A percentile compares a stretch with the other conserved stretches of the same genome.
Conservation (phyloP, 768 basidiomycete genomes). For the Boletus pseudo-olivaceus region DNA sequence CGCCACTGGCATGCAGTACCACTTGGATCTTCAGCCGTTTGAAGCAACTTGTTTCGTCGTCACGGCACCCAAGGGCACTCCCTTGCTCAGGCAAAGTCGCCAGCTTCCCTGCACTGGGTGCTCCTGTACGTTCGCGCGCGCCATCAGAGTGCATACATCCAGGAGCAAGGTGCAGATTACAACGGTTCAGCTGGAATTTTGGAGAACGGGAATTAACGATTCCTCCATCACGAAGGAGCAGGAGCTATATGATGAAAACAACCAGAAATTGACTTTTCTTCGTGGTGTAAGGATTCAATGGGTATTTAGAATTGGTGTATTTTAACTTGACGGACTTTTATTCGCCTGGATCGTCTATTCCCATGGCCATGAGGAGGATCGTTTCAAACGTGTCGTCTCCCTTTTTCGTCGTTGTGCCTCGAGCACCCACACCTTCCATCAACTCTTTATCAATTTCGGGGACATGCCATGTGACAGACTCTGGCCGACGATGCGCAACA, state of each 20-base stretch:
- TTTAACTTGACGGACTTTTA: neutral
- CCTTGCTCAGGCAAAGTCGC: slow-evolving; percentile 41
- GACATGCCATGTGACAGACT: slow-evolving; percentile 56
- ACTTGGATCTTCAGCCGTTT: slow-evolving; percentile 41
- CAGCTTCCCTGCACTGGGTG: slow-evolving; percentile 37
- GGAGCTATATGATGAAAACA: neutral
- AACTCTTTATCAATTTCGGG: slow-evolving; percentile 53
- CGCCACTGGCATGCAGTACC: slow-evolving; percentile 38
- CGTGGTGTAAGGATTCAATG: neutral
- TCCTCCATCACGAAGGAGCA: slow-evolving; percentile 27
- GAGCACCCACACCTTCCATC: slow-evolving; percentile 54
- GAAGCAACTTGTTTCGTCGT: slow-evolving; percentile 41
- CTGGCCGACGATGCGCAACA: slow-evolving; percentile 51
- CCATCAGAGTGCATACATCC: slow-evolving; percentile 48
- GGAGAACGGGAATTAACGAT: slow-evolving; percentile 59
- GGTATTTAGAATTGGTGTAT: neutral
- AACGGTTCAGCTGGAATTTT: slow-evolving; percentile 49
- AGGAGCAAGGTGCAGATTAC: slow-evolving; percentile 43
- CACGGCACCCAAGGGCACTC: slow-evolving; percentile 18
- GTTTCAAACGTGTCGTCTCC: slow-evolving; percentile 70
- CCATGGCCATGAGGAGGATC: slow-evolving; percentile 45
- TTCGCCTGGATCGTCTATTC: slow-evolving; percentile 6
- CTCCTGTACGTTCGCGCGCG: slow-evolving; percentile 42
- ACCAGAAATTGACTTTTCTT: neutral
- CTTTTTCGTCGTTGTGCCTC: slow-evolving; percentile 41